A percentile compares a stretch with the other conserved stretches of the same genome.
These are phyloP conservation scores for Craterostigma plantagineum DNA, from an alignment of 257 asterid genomes.

Conservation along the genomic window DNA sequence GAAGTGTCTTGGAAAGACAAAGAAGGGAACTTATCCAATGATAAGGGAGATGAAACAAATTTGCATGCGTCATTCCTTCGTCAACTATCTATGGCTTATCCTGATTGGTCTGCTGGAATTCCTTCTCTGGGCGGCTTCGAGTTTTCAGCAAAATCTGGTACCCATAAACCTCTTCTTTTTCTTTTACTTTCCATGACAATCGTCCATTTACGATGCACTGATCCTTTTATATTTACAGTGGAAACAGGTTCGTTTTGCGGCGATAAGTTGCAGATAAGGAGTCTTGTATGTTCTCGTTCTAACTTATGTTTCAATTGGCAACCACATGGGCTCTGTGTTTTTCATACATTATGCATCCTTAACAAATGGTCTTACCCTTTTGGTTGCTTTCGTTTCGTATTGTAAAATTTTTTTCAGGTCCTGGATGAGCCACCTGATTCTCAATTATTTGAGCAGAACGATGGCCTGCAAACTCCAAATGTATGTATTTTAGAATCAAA, in stretches of 20 bases:
- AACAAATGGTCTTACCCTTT: too few species aligned
- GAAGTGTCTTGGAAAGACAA: conserved; percentile 46
- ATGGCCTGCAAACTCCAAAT: conserved; percentile 58
- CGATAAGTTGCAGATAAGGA: conserved; percentile 46
- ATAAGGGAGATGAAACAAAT: conserved; percentile 28
- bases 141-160: conserved; percentile 63
- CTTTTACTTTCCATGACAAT: conserved; percentile 4
- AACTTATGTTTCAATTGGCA: conserved; percentile 1
- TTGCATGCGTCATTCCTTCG: conserved; percentile 53
- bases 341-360: too few species aligned
- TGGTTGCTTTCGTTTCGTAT: neutral
- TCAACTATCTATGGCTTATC: conserved; percentile 41
- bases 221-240: conserved; percentile 35
- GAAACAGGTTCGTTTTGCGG: conserved; percentile 36
- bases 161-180: neutral
- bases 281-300: conserved; percentile 37
- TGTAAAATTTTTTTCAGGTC: conserved; percentile 29
- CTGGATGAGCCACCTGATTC: conserved; percentile 49
- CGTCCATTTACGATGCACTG: neutral
- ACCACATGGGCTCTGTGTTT: neutral
- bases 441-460: conserved; percentile 30
- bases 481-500: conserved; percentile 35
- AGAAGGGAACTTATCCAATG: conserved; percentile 20
- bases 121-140: conserved; percentile 60
- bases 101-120: conserved; percentile 38